phyloP scores from a whole-genome alignment of 345 rosid species.

The Conringia planisiliqua region DNA sequence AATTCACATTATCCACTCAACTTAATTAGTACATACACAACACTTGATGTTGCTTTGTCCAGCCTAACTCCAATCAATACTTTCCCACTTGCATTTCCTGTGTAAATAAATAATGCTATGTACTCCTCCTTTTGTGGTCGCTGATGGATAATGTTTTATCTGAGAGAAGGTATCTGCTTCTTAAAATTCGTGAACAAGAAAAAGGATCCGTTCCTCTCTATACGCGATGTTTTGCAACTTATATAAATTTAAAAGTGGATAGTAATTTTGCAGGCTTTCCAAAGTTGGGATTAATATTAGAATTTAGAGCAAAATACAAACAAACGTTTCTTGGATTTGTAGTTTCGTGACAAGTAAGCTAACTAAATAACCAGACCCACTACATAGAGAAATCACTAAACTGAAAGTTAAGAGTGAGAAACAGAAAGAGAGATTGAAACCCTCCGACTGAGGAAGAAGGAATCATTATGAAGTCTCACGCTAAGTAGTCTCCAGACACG shows the following conservation, averaged over 20 bases:
- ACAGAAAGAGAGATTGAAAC: neutral
- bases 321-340: neutral
- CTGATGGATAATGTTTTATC: neutral
- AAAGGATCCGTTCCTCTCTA: too few species aligned
- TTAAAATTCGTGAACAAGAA: neutral
- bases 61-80: neutral
- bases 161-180: too few species aligned
- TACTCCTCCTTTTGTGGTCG: neutral
- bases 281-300: neutral
- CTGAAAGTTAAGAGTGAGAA: neutral
- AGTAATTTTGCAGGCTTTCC: neutral
- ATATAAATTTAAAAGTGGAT: neutral
- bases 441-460: neutral
- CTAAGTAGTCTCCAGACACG: constrained; percentile 32
- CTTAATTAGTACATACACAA: constrained; percentile 1
- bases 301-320: neutral
- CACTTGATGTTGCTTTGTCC: constrained; percentile 5
- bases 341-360: constrained; percentile 14
- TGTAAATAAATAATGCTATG: constrained; percentile 2
- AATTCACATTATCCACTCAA: constrained; percentile 19
- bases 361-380: constrained; percentile 3
- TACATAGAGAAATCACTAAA: neutral
- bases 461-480: neutral
- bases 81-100: neutral
- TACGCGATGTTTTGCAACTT: neutral